A percentile compares a stretch with the other conserved stretches of the same genome.
These are phyloP conservation scores for Colletotrichum phormii DNA, from an alignment of 2,329 filamentous ascomycete species.

Conservation along the genomic window DNA sequence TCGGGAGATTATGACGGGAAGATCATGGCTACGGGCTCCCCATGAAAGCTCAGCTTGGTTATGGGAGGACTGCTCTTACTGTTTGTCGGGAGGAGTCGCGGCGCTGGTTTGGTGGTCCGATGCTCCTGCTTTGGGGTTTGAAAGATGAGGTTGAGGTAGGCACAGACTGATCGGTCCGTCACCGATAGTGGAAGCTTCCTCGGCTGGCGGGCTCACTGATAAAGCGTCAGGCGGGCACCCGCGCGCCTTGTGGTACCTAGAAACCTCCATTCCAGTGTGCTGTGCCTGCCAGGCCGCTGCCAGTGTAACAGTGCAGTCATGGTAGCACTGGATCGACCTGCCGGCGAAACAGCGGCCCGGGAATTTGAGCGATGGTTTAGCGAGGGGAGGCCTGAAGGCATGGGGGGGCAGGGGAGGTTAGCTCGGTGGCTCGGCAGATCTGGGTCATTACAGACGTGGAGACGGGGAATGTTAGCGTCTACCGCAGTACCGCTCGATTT, in stretches of 20 bases:
- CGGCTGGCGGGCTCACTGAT: neutral
- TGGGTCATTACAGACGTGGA: conserved; percentile 8
- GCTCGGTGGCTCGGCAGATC: conserved; percentile 19
- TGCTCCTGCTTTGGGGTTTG: neutral
- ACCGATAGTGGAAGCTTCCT: neutral
- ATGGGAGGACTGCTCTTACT: neutral
- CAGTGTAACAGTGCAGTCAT: neutral
- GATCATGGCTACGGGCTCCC: conserved; percentile 17
- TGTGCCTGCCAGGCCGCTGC: conserved; percentile 1
- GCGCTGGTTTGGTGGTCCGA: conserved; percentile 1
- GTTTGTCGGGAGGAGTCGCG: neutral
- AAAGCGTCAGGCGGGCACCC: neutral
- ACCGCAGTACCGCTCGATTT: conserved; percentile 4
- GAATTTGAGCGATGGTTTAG: neutral
- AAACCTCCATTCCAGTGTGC: neutral
- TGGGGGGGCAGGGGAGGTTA: conserved; percentile 1
- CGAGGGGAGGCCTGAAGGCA: neutral
- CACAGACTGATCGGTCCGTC: neutral
- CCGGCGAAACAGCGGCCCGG: conserved; percentile 34
- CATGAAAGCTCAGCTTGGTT: neutral
- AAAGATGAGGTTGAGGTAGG: conserved; percentile 5
- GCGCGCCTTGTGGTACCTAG: neutral
- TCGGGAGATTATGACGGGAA: conserved; percentile 16
- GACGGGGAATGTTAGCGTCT: conserved; percentile 15
- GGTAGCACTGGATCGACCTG: conserved; percentile 4